phyloP scores from a whole-genome alignment of 2,329 filamentous ascomycete genomes.

The Penicillium sp. region DNA sequence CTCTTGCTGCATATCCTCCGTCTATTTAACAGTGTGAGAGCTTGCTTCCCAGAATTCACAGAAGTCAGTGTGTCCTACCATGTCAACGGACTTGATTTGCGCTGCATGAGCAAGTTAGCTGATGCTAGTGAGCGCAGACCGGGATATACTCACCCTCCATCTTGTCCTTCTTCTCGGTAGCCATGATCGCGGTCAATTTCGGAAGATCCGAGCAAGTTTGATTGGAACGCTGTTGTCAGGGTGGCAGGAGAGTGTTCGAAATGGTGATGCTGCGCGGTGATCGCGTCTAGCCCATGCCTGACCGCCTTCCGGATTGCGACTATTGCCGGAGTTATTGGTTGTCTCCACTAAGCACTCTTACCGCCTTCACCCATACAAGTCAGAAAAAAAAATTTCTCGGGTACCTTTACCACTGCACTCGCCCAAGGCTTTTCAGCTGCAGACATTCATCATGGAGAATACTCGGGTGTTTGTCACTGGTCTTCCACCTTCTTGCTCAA shows the following conservation, averaged over 20 bases:
- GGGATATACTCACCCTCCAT: conserved; percentile 65
- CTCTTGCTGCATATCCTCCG: conserved; percentile 95
- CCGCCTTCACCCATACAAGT: conserved; percentile 38
- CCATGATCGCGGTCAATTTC: conserved; percentile 33
- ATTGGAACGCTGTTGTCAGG: conserved; percentile 2
- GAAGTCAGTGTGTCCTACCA: conserved; percentile 63
- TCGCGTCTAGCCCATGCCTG: conserved; percentile 12
- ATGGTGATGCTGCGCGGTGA: conserved; percentile 9
- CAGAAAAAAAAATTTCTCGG: conserved; percentile 26
- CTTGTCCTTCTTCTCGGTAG: conserved; percentile 67
- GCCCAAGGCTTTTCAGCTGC: conserved; percentile 24
- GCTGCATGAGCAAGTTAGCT: conserved; percentile 56
- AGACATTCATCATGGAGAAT: conserved; percentile 62
- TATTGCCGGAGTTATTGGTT: conserved; percentile 12
- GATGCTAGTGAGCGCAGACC: conserved; percentile 1
- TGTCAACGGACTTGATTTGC: conserved; percentile 97
- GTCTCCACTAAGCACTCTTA: conserved; percentile 24
- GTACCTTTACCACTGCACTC: conserved; percentile 20
- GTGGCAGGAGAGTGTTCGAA: neutral
- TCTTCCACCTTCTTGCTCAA: conserved; percentile 80
- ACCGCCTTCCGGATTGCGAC: conserved; percentile 14
- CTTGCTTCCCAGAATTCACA: conserved; percentile 7
- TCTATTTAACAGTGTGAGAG: conserved; percentile 57
- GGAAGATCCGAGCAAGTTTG: neutral
- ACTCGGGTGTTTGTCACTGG: conserved; percentile 74